Evolutionary conservation across 495 filamentous ascomycete species (phyloP), one percentile per base, ranked within the genome.

Genomic region (Daldinia grandis): DNA sequence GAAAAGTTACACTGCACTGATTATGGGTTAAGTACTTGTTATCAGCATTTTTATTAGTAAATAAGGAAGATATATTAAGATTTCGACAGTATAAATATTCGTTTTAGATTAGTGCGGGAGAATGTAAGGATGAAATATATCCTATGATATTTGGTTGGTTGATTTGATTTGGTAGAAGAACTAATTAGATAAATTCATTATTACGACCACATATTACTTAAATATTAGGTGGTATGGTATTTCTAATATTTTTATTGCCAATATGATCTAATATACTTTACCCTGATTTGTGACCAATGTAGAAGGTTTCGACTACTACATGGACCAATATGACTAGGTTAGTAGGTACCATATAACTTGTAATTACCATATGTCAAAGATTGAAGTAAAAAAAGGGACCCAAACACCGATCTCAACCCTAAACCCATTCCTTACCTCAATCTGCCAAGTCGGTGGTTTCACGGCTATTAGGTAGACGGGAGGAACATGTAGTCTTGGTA

Each of bases 401-500:
- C 25, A 53, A 53, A 24, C 49, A 12, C 5, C 49, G 49, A 53
- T 53, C 49, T 30, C 49, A 28, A 53, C 25, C 14, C 12, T 12
- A 15, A 17, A 8, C 14, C 12, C 49, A 53, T 53, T 53, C 49
- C 49, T 53, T 7, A n/a, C 24, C 27, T 28, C 12, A 3, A 30
- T 27, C 10, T 53, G 49, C 49, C 49, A 53, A 53, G 25, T 53
- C 49, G 49, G 14, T 30, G 24, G 49, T 53, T 4, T 53, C 49
- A 30, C 27, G 27, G 49, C 49, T 1, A 53, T 53, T 53, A 7
- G 27, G 25, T 24, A 0, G 37, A 57, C 31, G 19, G 38, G 17
- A 21, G 19, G n/a, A 37, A 14, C 31, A 35, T 57, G 21, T 24
- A n/a, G 19, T 35, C 54, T 57, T 25, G 33, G 30, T 38, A 57